phyloP scores from a whole-genome alignment of 768 basidiomycete genomes.

The Pleurotus giganteus region DNA sequence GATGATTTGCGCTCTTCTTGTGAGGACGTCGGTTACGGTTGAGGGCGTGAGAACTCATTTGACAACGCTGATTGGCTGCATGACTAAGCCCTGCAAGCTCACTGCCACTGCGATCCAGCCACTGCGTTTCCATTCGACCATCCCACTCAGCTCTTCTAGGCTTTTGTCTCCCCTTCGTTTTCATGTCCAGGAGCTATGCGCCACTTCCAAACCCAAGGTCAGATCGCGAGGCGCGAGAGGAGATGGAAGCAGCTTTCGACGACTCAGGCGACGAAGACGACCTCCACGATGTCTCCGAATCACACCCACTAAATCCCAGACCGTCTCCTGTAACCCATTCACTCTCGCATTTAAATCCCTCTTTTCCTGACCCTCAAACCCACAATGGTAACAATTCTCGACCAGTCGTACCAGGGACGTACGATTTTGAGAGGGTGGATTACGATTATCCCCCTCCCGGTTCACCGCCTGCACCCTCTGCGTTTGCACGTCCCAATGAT shows the following conservation, averaged over 20 bases:
- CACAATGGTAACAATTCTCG: conserved; percentile 15
- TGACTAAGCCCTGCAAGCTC: not conserved
- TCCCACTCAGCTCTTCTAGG: not conserved
- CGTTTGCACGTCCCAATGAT: conserved; percentile 65
- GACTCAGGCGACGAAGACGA: conserved; percentile 74
- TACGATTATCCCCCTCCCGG: conserved; percentile 84
- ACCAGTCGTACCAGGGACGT: conserved; percentile 44
- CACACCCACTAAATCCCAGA: conserved; percentile 51
- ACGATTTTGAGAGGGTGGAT: conserved; percentile 81
- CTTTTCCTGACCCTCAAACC: not conserved
- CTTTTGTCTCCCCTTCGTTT: conserved; percentile 4
- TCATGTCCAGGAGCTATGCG: conserved; percentile 62
- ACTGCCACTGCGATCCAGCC: not conserved
- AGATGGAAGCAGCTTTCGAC: conserved; percentile 88
- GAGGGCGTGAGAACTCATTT: not conserved
- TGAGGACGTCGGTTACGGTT: not conserved
- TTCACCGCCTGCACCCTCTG: conserved; percentile 67
- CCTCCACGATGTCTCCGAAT: conserved; percentile 44
- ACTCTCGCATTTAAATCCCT: conserved; percentile 4
- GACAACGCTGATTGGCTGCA: not conserved
- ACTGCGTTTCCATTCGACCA: not conserved
- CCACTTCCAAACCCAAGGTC: conserved; percentile 59
- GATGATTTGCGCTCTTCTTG: too few relatives aligned
- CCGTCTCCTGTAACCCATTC: conserved; percentile 26
- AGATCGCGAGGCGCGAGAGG: conserved; percentile 41